Percentiles rank a stretch among this genome's conserved stretches.
Evolutionary conservation across 805 yeast genomes (phyloP).

Genomic region (Sugiyamaella americana): DNA sequence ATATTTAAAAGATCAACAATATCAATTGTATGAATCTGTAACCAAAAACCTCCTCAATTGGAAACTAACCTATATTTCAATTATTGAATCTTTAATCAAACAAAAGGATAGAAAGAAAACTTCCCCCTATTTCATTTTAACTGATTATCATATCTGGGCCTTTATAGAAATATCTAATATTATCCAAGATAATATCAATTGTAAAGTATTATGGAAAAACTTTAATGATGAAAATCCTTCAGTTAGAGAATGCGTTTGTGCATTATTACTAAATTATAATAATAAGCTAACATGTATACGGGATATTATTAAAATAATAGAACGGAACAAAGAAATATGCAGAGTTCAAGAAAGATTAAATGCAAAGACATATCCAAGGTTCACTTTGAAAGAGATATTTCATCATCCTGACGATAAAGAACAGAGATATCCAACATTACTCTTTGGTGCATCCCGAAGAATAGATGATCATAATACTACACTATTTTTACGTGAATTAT

Average conservation of each 20-base stretch:
- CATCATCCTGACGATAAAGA: background rate
- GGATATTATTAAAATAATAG: background rate
- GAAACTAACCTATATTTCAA: constrained; percentile 1
- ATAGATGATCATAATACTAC: background rate
- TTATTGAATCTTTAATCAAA: background rate
- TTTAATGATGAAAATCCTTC: constrained; percentile 7
- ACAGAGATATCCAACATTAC: too few relatives aligned
- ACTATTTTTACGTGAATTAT: background rate
- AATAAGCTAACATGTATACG: background rate
- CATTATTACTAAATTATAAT: background rate
- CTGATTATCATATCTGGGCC: constrained; percentile 16
- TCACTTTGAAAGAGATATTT: background rate
- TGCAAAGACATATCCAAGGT: background rate
- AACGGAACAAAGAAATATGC: background rate
- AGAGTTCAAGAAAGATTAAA: background rate
- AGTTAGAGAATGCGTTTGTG: constrained; percentile 11
- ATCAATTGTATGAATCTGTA: background rate
- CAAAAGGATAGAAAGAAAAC: background rate
- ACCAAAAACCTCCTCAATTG: background rate
- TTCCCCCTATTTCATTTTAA: constrained; percentile 3
- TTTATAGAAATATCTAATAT: constrained; percentile 6
- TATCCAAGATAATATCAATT: background rate
- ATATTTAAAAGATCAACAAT: background rate
- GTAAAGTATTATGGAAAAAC: constrained; percentile 4
- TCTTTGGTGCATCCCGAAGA: background rate